Evolutionary conservation across 495 filamentous ascomycete species (phyloP), one percentile per base, ranked within the genome.

Genomic region (Penicillium paradoxum): DNA sequence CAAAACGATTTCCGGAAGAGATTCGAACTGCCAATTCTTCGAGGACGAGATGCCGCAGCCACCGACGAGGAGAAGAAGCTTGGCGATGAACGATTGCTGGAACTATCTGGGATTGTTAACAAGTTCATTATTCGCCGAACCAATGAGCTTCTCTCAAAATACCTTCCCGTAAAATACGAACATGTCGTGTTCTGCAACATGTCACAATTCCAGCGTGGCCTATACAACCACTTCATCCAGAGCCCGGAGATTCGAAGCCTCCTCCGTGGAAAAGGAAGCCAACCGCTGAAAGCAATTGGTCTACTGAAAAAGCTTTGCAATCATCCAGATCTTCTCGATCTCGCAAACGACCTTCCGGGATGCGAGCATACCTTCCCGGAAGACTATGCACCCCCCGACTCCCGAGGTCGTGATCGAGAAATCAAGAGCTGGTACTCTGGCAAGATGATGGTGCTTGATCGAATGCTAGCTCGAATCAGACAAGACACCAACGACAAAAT

Each of bases 161-260:
- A 99, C 69, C 79, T 99, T 42, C 95, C 93, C 2, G 83, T 97
- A 72, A 99, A 99, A 72, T 99, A 99, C 72, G 93, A 99, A 63
- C 93, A 99, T 69, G 93, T 99, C 25, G 95, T 99, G n/a, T 99
- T 99, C 75, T 99, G 93, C 78, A 95, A 95, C 60, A 79, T 96
- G 29, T 86, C 91, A 19, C 85, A 87, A 0, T 97, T 99, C 72
- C 93, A 99, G 66, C 74, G 91, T 39, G 88, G 85, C 54, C 76
- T 99, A 6, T 99, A 99, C 72, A 95, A 93, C 58, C 85, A 96
- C 68, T 99, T 99, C 71, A 89, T 99, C 68, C 85, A 89, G 42
- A 96, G 91, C 45, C 93, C 95, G 0, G 90, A 96, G 48, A 97
- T 99, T 69, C 89, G 91, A 64, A 89, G 86, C 30, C 75, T 99